A percentile compares a stretch with the other conserved stretches of the same genome.
phyloP scores from a whole-genome alignment of 768 basidiomycete species.

The Mrakia blollopis region DNA sequence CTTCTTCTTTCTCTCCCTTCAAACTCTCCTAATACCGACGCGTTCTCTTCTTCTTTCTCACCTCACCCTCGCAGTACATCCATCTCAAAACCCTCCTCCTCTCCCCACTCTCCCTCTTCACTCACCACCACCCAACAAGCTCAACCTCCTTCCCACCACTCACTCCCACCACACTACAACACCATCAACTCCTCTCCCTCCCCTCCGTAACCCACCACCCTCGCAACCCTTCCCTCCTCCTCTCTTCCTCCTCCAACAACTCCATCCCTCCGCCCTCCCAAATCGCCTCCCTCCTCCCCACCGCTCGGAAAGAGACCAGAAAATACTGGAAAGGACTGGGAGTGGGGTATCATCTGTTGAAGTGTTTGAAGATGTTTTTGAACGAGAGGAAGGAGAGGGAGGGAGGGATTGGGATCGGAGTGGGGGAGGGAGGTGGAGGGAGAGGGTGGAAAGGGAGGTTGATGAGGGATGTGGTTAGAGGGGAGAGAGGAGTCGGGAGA shows the following conservation, averaged over 20 bases:
- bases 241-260: not conserved
- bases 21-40: not conserved
- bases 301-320: not conserved
- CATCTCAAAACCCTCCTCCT: conserved; percentile 16
- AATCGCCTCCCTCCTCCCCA: not conserved
- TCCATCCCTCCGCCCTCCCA: not conserved
- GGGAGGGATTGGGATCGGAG: not conserved
- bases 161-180: not conserved
- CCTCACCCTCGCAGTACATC: conserved; percentile 23
- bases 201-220: conserved; percentile 11
- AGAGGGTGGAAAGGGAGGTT: not conserved
- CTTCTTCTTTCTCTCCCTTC: not conserved
- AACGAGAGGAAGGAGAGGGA: not conserved
- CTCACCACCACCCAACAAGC: no score
- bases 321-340: not conserved
- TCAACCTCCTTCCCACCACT: no score
- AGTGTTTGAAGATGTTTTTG: not conserved
- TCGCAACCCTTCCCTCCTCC: not conserved
- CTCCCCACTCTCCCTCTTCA: conserved; percentile 16
- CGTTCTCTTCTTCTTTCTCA: not conserved
- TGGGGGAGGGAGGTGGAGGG: conserved; percentile 13
- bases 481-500: conserved; percentile 6
- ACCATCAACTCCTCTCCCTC: conserved; percentile 18
- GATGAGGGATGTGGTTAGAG: conserved; percentile 22
- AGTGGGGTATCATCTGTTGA: conserved; percentile 12